Percentiles rank a stretch among this genome's conserved stretches.
Conservation (phyloP, 306 rosid species). For the Arachis stenosperma region DNA sequence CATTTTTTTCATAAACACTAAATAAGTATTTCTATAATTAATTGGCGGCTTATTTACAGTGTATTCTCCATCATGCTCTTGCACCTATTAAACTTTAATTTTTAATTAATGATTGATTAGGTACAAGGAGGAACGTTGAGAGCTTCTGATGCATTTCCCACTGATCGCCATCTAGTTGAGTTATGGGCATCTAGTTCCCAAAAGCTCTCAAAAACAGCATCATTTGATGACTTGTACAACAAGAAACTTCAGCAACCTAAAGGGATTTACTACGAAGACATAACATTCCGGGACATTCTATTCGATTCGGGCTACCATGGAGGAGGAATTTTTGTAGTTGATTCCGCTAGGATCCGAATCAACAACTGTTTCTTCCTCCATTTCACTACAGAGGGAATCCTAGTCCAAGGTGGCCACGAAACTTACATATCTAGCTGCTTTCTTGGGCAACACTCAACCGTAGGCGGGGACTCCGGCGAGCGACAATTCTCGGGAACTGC, state of each 20-base stretch:
- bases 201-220: background rate
- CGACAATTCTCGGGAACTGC: constrained; percentile 51
- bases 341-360: constrained; percentile 59
- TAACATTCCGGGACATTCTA: constrained; percentile 61
- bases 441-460: constrained; percentile 63
- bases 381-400: constrained; percentile 62
- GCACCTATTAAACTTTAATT: too few relatives aligned
- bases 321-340: constrained; percentile 58
- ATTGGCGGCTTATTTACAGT: too few relatives aligned
- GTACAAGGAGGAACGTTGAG: constrained; percentile 61
- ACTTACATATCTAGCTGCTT: constrained; percentile 57
- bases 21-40: too few relatives aligned
- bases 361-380: constrained; percentile 65
- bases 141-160: constrained; percentile 61
- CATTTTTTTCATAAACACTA: too few relatives aligned
- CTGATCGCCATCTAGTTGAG: constrained; percentile 55
- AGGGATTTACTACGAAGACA: constrained; percentile 61
- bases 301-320: constrained; percentile 64
- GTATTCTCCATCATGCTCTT: too few relatives aligned
- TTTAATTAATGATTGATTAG: constrained; percentile 28
- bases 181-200: constrained; percentile 49
- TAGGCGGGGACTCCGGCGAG: constrained; percentile 58
- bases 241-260: constrained; percentile 33
- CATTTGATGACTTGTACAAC: background rate
- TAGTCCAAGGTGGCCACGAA: constrained; percentile 59